A percentile compares a stretch with the other conserved stretches of the same genome.
phyloP scores from a whole-genome alignment of 1,139 yeast species.

The Debaryomycetaceae sp. region DNA sequence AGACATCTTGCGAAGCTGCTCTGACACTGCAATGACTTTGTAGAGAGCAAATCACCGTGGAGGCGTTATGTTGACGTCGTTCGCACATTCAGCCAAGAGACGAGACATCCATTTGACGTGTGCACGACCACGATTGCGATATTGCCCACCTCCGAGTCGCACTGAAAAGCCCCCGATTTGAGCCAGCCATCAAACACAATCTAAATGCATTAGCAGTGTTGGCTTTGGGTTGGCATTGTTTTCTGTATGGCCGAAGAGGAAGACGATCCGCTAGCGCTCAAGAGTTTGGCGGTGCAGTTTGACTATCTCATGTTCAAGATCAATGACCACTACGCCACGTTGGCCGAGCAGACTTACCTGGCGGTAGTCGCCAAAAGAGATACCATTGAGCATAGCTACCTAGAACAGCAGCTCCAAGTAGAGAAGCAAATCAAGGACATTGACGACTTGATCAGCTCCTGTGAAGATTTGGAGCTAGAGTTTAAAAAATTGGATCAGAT shows the following conservation, averaged over 20 bases:
- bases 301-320: constrained; percentile 63
- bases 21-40: too few relatives aligned
- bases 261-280: constrained; percentile 53
- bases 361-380: constrained; percentile 25
- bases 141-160: too few relatives aligned
- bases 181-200: too few relatives aligned
- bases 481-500: constrained; percentile 69
- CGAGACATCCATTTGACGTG: too few relatives aligned
- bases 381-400: constrained; percentile 28
- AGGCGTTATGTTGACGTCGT: too few relatives aligned
- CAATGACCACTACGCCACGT: constrained; percentile 44
- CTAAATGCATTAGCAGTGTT: too few relatives aligned
- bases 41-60: too few relatives aligned
- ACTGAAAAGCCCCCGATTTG: too few relatives aligned
- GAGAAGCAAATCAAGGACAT: constrained; percentile 42
- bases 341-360: constrained; percentile 33
- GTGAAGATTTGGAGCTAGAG: constrained; percentile 56
- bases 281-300: constrained; percentile 52
- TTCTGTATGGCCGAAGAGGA: constrained; percentile 7
- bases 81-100: too few relatives aligned
- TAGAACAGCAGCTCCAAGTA: constrained; percentile 31
- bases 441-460: constrained; percentile 39
- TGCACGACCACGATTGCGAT: too few relatives aligned
- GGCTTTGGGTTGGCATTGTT: too few relatives aligned
- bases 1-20: too few relatives aligned